A percentile compares a stretch with the other conserved stretches of the same genome.
Evolutionary conservation across 768 basidiomycete genomes (phyloP).

Genomic region (Boletus tylopilopsis): DNA sequence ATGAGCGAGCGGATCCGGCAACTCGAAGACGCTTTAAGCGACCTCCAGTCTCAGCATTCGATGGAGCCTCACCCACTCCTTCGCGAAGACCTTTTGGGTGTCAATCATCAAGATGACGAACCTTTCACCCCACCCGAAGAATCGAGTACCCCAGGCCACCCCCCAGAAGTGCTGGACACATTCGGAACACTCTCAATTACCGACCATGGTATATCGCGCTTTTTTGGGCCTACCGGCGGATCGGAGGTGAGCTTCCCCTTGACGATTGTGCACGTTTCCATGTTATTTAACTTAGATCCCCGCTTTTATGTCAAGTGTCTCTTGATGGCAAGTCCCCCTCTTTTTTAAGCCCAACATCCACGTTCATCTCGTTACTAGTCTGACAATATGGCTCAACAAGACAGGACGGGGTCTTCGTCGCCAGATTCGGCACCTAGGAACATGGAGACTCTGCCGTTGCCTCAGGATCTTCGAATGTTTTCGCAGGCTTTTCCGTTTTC

Average conservation of each 20-base stretch:
- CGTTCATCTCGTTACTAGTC: constrained; percentile 20
- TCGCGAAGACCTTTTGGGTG: constrained; percentile 44
- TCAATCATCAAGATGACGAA: constrained; percentile 30
- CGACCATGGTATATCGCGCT: constrained; percentile 56
- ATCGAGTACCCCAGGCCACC: constrained; percentile 3
- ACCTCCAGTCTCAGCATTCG: constrained; percentile 48
- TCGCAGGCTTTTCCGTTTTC: constrained; percentile 64
- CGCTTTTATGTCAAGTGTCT: constrained; percentile 28
- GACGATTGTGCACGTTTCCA: constrained; percentile 4
- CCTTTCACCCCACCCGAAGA: constrained; percentile 25
- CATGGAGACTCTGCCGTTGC: constrained; percentile 28
- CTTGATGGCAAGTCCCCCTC: constrained; percentile 27
- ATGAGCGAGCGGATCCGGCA: constrained; percentile 53
- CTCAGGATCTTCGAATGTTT: constrained; percentile 41
- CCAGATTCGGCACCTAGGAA: constrained; percentile 28
- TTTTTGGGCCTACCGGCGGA: constrained; percentile 66
- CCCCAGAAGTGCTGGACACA: constrained; percentile 48
- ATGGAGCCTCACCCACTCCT: constrained; percentile 58
- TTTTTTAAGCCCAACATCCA: background rate
- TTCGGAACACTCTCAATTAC: constrained; percentile 61
- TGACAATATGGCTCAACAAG: constrained; percentile 18
- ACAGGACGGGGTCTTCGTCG: constrained; percentile 15
- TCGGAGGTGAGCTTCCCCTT: constrained; percentile 49
- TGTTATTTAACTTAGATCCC: constrained; percentile 9
- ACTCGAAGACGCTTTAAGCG: constrained; percentile 57